Base-by-base conservation (phyloP, 169 alveolate genomes). In the Babesia sp. region DNA sequence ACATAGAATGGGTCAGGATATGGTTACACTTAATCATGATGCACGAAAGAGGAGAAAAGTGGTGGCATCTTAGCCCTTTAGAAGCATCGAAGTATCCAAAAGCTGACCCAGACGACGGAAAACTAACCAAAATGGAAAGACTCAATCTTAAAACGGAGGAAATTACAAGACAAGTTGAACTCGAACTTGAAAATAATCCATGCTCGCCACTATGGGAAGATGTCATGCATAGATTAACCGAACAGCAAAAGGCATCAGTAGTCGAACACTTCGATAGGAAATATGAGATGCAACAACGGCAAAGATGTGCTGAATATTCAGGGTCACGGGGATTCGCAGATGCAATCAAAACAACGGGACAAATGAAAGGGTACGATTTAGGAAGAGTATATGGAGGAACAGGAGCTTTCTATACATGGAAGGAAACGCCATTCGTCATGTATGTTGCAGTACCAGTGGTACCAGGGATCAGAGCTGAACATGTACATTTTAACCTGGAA, bases 51-150 rank as follows among this genome's bases (percentile, higher is more conserved):
- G 63, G 71, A 18, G 71, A 59, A 22, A 60, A 57, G 61, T 81
- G 89, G 89, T 81, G 89, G 89, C 69, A 69, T 34, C 64, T 81
- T 31, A 67, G 89, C 46, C 81, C 89, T n/a, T 16, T 58, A 20
- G 89, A 81, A 22, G 84, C 84, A 8, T 26, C 57, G 31, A 42
- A 24, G 57, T 64, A 50, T 57, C 89, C 83, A 0, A 9, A 20
- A 29, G 44, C 54, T 26, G n/a, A 45, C 12, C 71, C 66, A 1
- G 0, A 22, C 22, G 41, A n/a, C 1, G 53, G 33, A 16, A 22
- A 31, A 1, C 37, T 14, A 7, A 45, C 89, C n/a, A 60, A 36
- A n/a, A 42, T 48, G 74, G 74, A 81, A 22, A 28, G 36, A 42
- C 51, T 71, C 28, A 53, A 81, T n/a, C 37, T 34, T 22, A 39